Percentiles rank a stretch among this genome's conserved stretches.
phyloP scores from a whole-genome alignment of 495 filamentous ascomycete genomes.

The Neurospora sp. region DNA sequence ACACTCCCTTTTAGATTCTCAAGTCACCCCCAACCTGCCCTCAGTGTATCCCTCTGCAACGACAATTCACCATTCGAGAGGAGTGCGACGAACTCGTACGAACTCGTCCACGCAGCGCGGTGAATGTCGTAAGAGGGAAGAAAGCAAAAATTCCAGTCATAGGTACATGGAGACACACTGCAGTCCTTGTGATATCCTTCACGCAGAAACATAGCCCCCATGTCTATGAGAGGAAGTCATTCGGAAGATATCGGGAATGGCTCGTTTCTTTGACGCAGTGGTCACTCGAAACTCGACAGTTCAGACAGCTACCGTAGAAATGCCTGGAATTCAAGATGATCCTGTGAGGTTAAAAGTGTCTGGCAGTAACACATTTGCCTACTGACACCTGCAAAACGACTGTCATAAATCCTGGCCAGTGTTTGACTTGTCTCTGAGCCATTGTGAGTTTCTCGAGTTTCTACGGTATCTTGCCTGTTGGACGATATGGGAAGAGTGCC shows the following conservation, averaged over 20 bases:
- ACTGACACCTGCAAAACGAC: too few species aligned
- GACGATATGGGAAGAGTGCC: neutral
- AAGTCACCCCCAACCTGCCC: neutral
- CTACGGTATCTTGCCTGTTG: neutral
- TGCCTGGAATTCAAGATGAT: neutral
- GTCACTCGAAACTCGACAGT: neutral
- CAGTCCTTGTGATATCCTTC: neutral
- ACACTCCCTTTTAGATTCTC: neutral
- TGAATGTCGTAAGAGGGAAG: neutral
- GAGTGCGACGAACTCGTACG: neutral
- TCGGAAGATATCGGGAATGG: neutral
- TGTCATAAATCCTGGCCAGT: too few species aligned
- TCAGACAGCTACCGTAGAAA: neutral
- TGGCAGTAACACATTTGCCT: too few species aligned
- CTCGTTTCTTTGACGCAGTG: neutral
- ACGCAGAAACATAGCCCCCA: neutral
- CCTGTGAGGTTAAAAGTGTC: too few species aligned
- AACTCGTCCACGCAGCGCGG: neutral
- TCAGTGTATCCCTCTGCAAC: neutral
- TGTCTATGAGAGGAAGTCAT: neutral
- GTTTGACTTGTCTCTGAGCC: too few species aligned
- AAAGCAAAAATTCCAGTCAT: neutral
- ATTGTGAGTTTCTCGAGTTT: too few species aligned
- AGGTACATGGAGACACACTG: neutral
- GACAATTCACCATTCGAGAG: neutral